These are phyloP conservation scores for Rheum nobile DNA, from an alignment of 148 eudicot genomes.

Conservation along the genomic window DNA sequence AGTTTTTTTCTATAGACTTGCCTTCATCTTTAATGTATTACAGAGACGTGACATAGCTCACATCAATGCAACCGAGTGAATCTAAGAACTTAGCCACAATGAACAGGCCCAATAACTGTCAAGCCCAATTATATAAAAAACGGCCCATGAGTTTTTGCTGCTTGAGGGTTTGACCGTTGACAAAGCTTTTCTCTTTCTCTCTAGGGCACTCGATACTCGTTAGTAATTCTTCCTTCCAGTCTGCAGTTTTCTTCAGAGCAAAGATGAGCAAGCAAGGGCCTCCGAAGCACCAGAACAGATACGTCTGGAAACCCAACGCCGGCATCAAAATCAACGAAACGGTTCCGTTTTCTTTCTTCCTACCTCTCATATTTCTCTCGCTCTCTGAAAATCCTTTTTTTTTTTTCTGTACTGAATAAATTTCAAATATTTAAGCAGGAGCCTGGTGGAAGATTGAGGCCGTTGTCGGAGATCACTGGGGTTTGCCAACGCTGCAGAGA, in stretches of 20 bases:
- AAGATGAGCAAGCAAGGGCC: constrained; percentile 59
- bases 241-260: neutral
- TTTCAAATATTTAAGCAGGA: constrained; percentile 29
- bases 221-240: neutral
- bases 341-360: constrained; percentile 15
- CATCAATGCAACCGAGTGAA: no score
- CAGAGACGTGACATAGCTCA: no score
- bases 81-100: no score
- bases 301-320: constrained; percentile 75
- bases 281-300: constrained; percentile 75
- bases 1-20: no score
- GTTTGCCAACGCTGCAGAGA: constrained; percentile 79
- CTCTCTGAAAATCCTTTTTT: neutral
- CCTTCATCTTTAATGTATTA: no score
- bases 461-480: constrained; percentile 63
- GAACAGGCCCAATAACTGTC: no score
- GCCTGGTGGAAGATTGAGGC: constrained; percentile 75
- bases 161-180: no score
- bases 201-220: neutral
- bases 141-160: neutral
- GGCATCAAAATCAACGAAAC: constrained; percentile 78
- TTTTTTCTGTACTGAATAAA: neutral
- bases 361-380: neutral
- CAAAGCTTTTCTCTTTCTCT: no score
- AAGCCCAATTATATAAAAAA: no score